Conservation (phyloP, 2,329 filamentous ascomycete genomes). For the Amylocarpus encephaloides region DNA sequence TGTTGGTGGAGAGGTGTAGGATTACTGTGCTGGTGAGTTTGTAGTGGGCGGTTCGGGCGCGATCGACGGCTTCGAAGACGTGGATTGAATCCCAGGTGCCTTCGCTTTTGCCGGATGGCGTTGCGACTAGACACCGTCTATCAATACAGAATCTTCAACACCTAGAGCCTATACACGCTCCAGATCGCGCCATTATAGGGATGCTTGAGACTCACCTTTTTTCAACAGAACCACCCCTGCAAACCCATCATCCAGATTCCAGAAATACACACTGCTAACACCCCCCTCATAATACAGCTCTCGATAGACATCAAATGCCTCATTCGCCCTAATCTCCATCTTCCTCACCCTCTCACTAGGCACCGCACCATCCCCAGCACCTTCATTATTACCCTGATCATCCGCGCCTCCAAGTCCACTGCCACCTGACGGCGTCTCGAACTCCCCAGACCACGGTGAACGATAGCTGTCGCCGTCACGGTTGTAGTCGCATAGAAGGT, state of each 20-base stretch:
- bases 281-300: conserved; percentile 97
- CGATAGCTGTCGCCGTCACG: conserved; percentile 97
- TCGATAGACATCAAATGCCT: conserved; percentile 93
- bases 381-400: conserved; percentile 45
- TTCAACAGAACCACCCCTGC: conserved; percentile 93
- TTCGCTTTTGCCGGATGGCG: conserved; percentile 57
- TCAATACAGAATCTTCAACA: neutral
- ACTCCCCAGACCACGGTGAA: conserved; percentile 98
- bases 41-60: conserved; percentile 88
- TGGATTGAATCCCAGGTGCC: conserved; percentile 98
- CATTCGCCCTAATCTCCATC: conserved; percentile 91
- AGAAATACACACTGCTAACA: conserved; percentile 93
- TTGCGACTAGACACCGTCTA: conserved; percentile 47
- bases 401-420: conserved; percentile 49
- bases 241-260: conserved; percentile 97
- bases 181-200: too few species aligned
- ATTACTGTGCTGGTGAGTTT: conserved; percentile 97
- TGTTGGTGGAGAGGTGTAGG: conserved; percentile 69
- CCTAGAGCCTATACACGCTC: too few species aligned
- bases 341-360: conserved; percentile 86
- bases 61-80: conserved; percentile 94
- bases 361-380: conserved; percentile 70
- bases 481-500: conserved; percentile 99
- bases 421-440: conserved; percentile 79
- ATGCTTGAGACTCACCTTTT: conserved; percentile 58